These are phyloP conservation scores for Fusarium sambucinum DNA, from an alignment of 2,329 filamentous ascomycete genomes.

Conservation along the genomic window DNA sequence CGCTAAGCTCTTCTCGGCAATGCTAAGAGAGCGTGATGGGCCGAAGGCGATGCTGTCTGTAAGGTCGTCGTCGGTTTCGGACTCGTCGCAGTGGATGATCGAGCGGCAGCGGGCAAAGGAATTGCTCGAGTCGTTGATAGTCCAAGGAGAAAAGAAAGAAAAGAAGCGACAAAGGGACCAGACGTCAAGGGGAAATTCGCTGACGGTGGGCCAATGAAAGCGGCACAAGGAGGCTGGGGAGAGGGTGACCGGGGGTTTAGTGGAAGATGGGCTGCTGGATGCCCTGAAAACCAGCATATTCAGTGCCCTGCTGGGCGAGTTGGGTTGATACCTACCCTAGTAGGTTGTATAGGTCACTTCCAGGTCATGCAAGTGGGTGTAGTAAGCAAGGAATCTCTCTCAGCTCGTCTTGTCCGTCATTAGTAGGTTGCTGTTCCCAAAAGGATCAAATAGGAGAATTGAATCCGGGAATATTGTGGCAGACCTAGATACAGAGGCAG, in stretches of 20 bases:
- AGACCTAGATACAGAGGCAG: background rate
- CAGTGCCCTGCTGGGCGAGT: constrained; percentile 14
- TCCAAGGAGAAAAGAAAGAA: constrained; percentile 39
- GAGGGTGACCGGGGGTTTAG: constrained; percentile 27
- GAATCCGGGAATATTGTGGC: background rate
- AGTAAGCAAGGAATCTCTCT: constrained; percentile 5
- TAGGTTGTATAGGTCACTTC: background rate
- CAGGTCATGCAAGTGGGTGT: constrained; percentile 12
- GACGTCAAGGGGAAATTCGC: constrained; percentile 35
- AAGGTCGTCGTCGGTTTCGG: constrained; percentile 10
- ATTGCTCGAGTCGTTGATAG: constrained; percentile 43
- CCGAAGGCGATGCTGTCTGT: background rate
- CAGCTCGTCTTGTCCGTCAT: constrained; percentile 25
- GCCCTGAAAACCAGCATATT: constrained; percentile 45
- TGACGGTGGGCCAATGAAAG: constrained; percentile 38
- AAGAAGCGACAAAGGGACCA: constrained; percentile 40
- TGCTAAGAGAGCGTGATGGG: constrained; percentile 7
- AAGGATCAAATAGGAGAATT: constrained; percentile 2
- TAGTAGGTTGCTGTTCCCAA: constrained; percentile 5
- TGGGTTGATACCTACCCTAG: background rate
- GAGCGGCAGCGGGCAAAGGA: constrained; percentile 32
- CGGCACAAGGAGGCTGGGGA: constrained; percentile 20
- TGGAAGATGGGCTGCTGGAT: constrained; percentile 31
- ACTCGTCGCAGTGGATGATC: constrained; percentile 26
- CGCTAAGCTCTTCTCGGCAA: constrained; percentile 27